Base-by-base conservation (phyloP, 2,329 filamentous ascomycete genomes). In the Fusarium sp. region DNA sequence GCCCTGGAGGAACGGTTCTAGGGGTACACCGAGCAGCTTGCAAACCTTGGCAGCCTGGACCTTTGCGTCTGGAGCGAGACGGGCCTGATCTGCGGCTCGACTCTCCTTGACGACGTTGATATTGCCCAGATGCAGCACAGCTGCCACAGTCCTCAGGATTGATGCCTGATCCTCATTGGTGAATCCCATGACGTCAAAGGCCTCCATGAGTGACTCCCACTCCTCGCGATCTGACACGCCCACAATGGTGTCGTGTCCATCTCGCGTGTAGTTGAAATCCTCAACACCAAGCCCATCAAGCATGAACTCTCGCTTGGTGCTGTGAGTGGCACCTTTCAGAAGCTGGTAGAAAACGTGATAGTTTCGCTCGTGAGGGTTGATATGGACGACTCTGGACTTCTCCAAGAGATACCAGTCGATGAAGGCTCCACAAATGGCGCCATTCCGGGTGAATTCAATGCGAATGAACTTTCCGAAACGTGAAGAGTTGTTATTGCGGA, bases 361-460 rank as follows among this genome's bases (percentile, higher is more conserved):
- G 80, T 97, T 99, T 64, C 97, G 92, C 85, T 99, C 97, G 66
- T 95, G 93, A 1, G 90, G 81, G 80, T 97, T 98, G 71, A 98
- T 90, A 48, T 92, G 92, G 23, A 99, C 96, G 9, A 99, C 97
- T 77, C 97, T 91, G n/a, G 97, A 99, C 83, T 99, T 99, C 81
- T 99, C 97, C 16, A 99, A 87, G 1, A 99, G 88, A 83, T 98
- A 99, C 97, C 97, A 99, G 82, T 99, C 95, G 75, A 99, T 98
- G 84, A 95, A 98, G 25, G 97, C 97, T 39, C 97, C 97, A 5
- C 94, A 94, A 75, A 99, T 99, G 64, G 97, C 93, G 32, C 97
- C 97, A 39, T 90, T 90, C 27, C 94, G 90, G 37, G 92, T 95
- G 84, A 99, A 98, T 81, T 98, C 95, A 80, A 99, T 99, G 59